A percentile compares a stretch with the other conserved stretches of the same genome.
Conservation (phyloP, 2,329 filamentous ascomycete species). For the Berkeleyomyces rouxiae region DNA sequence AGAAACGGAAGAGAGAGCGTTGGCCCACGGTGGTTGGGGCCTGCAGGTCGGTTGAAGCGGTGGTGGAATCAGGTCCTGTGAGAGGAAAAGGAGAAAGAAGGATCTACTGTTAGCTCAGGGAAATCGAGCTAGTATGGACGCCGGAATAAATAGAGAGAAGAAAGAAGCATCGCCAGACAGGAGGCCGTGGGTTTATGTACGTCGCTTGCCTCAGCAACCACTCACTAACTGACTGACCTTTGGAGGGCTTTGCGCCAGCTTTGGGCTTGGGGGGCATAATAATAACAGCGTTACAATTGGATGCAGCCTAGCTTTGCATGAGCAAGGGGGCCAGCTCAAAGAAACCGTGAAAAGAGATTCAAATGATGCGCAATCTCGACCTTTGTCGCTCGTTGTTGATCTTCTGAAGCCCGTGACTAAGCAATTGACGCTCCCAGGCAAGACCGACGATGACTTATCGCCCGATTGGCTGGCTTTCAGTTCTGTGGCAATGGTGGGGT, state of each 20-base stretch:
- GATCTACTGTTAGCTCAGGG: background rate
- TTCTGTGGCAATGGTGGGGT: background rate
- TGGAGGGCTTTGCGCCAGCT: slow-evolving; percentile 20
- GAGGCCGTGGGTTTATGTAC: slow-evolving; percentile 1
- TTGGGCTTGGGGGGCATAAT: slow-evolving; percentile 25
- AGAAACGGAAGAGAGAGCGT: slow-evolving; percentile 30
- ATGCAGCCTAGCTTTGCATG: background rate
- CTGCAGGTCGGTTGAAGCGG: background rate
- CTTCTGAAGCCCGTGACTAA: background rate
- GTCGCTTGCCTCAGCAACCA: background rate
- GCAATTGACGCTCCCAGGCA: background rate
- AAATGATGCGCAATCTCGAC: background rate
- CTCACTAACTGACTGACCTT: slow-evolving; percentile 15
- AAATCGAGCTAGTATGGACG: background rate
- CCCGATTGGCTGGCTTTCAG: background rate
- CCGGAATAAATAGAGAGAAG: background rate
- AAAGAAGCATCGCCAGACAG: background rate
- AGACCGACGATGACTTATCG: background rate
- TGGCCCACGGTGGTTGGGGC: slow-evolving; percentile 32
- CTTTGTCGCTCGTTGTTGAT: background rate
- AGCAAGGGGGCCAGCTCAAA: background rate
- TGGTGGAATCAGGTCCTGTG: slow-evolving; percentile 20
- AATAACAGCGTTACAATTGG: background rate
- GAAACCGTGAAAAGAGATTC: background rate
- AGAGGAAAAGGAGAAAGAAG: slow-evolving; percentile 8